phyloP scores from a whole-genome alignment of 176 grass and related monocot species.

The Oryza nivara region DNA sequence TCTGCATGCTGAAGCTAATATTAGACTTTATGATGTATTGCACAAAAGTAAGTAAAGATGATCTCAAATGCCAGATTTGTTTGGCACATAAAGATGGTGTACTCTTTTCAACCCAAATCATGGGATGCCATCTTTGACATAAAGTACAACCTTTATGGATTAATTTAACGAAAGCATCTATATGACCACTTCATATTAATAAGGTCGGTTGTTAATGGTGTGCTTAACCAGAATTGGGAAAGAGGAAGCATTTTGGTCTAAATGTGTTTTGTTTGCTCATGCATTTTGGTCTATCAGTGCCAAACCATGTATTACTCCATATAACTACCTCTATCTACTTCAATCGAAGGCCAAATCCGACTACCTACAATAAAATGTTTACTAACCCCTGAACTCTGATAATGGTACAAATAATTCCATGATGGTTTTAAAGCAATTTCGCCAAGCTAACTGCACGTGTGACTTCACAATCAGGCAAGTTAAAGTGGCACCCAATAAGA shows the following conservation, averaged over 20 bases:
- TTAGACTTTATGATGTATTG: not conserved
- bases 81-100: slow-evolving; percentile 4
- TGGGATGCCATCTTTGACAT: slow-evolving; percentile 23
- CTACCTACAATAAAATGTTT: not conserved
- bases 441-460: too few relatives aligned
- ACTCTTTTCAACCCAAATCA: slow-evolving; percentile 33
- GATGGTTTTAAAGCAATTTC: not conserved
- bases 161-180: not conserved
- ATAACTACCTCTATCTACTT: not conserved
- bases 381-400: too few relatives aligned
- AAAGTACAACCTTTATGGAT: slow-evolving; percentile 35
- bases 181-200: slow-evolving; percentile 11
- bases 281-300: too few relatives aligned
- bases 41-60: not conserved
- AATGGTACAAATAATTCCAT: not conserved
- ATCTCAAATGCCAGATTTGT: slow-evolving; percentile 20
- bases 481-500: not conserved
- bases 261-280: not conserved
- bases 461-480: not conserved
- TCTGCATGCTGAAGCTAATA: not conserved
- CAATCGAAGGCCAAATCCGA: not conserved
- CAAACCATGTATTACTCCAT: too few relatives aligned
- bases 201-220: not conserved
- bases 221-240: not conserved
- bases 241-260: not conserved